Conservation (phyloP, 1,284 basidiomycete species). For the Caloboletus inedulis region DNA sequence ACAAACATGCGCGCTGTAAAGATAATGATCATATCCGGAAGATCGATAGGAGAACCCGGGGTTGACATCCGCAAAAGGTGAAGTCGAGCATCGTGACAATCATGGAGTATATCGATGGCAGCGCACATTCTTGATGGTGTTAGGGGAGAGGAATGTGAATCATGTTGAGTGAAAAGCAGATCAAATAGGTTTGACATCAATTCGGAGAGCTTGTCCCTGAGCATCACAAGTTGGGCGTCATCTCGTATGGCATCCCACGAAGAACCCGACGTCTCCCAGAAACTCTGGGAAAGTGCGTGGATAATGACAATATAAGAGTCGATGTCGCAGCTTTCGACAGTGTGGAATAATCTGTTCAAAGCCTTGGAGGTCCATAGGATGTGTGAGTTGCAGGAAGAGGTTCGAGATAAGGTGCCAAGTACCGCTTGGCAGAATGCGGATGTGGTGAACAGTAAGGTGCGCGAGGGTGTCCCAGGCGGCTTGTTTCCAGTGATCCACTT, state of each 20-base stretch:
- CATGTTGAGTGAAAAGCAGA: conserved; percentile 16
- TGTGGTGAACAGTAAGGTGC: conserved; percentile 25
- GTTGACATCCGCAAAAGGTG: conserved; percentile 15
- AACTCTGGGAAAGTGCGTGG: conserved; percentile 13
- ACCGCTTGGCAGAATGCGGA: conserved; percentile 26
- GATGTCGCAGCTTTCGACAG: conserved; percentile 19
- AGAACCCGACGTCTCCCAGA: conserved; percentile 10
- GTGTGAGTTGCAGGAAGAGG: conserved; percentile 3
- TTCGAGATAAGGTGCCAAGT: conserved; percentile 17
- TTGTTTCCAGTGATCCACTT: conserved; percentile 28
- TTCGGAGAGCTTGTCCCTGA: conserved; percentile 24
- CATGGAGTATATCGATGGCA: conserved; percentile 19
- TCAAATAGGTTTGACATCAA: conserved; percentile 27
- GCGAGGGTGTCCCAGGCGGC: background rate
- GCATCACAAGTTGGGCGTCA: background rate
- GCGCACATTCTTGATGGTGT: conserved; percentile 10
- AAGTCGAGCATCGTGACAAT: conserved; percentile 19
- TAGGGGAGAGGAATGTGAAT: background rate
- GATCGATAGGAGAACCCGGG: conserved; percentile 11
- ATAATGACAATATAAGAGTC: conserved; percentile 24
- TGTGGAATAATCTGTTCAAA: conserved; percentile 34
- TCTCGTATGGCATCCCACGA: conserved; percentile 1
- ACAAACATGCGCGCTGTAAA: conserved; percentile 32
- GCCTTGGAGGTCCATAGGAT: conserved; percentile 41
- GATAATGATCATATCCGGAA: conserved; percentile 32